A percentile compares a stretch with the other conserved stretches of the same genome.
Evolutionary conservation across 148 eudicot genomes (phyloP).

Genomic region (Fagopyrum homotropicum): DNA sequence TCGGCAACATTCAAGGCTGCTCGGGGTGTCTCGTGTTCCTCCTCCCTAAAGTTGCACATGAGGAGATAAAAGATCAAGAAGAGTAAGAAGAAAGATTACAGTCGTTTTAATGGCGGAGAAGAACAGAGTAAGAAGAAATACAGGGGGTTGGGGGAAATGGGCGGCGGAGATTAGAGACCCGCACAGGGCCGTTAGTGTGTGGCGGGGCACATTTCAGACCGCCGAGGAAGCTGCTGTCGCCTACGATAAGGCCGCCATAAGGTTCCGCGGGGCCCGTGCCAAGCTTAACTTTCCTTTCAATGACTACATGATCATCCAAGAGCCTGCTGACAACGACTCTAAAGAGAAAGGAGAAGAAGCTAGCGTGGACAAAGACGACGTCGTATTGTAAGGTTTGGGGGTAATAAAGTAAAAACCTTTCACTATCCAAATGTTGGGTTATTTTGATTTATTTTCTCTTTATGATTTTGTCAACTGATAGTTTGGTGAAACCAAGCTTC

Average conservation of each 20-base stretch:
- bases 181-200: neutral
- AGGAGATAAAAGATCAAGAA: neutral
- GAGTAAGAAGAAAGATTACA: neutral
- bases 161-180: conserved; percentile 4
- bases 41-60: neutral
- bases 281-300: neutral
- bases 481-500: too few relatives aligned
- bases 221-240: neutral
- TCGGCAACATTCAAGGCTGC: neutral
- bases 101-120: neutral
- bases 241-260: neutral
- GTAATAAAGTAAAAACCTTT: too few relatives aligned
- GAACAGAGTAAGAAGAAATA: neutral
- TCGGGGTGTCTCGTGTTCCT: neutral
- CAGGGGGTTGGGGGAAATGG: conserved; percentile 8
- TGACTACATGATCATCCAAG: neutral
- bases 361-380: too few relatives aligned
- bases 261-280: neutral
- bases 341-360: too few relatives aligned
- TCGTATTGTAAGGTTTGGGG: too few relatives aligned
- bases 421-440: too few relatives aligned
- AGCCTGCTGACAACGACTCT: too few relatives aligned
- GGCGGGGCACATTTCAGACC: neutral
- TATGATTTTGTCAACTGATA: too few relatives aligned
- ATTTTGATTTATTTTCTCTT: too few relatives aligned